These are phyloP conservation scores for Trichosporon faecale DNA, from an alignment of 1,284 basidiomycete genomes.

Conservation along the genomic window DNA sequence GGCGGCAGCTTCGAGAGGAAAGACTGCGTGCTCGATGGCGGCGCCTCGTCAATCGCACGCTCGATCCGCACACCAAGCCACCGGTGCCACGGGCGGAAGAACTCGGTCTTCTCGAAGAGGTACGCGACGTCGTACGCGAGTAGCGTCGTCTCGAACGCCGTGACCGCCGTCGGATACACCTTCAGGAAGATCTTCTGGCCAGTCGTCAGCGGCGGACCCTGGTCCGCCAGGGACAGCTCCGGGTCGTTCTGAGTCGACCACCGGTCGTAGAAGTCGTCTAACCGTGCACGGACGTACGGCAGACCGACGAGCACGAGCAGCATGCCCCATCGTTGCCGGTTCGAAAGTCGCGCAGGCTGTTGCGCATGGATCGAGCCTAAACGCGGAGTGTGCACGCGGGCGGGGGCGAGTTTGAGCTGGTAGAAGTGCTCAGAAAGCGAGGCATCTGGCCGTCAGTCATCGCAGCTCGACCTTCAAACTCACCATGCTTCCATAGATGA, in stretches of 20 bases:
- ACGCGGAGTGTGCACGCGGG: slow-evolving; percentile 34
- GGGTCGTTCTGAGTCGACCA: slow-evolving; percentile 50
- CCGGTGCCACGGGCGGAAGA: slow-evolving; percentile 86
- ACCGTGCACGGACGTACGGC: slow-evolving; percentile 84
- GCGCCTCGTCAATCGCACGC: slow-evolving; percentile 30
- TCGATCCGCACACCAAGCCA: slow-evolving; percentile 71
- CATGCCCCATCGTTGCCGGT: slow-evolving; percentile 58
- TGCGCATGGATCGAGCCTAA: slow-evolving; percentile 20
- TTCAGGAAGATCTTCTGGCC: slow-evolving; percentile 58
- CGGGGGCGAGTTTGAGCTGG: slow-evolving; percentile 34
- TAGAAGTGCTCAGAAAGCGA: slow-evolving; percentile 52
- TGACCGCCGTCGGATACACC: slow-evolving; percentile 78
- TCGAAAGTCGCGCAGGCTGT: slow-evolving; percentile 27
- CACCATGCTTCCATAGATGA: slow-evolving; percentile 80
- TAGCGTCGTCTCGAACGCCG: slow-evolving; percentile 73
- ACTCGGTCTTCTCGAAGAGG: slow-evolving; percentile 80
- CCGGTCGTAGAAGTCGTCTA: slow-evolving; percentile 84
- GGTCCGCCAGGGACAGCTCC: slow-evolving; percentile 19
- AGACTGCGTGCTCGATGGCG: slow-evolving; percentile 12
- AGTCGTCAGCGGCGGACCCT: slow-evolving; percentile 32
- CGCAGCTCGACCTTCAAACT: slow-evolving; percentile 13
- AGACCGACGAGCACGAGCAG: slow-evolving; percentile 77
- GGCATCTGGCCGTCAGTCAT: slow-evolving; percentile 35
- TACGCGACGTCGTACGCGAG: slow-evolving; percentile 83
- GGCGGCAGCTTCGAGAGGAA: slow-evolving; percentile 33